Evolutionary conservation across 495 filamentous ascomycete genomes (phyloP).

Genomic region (Pseudomonodictys pantanalensis): DNA sequence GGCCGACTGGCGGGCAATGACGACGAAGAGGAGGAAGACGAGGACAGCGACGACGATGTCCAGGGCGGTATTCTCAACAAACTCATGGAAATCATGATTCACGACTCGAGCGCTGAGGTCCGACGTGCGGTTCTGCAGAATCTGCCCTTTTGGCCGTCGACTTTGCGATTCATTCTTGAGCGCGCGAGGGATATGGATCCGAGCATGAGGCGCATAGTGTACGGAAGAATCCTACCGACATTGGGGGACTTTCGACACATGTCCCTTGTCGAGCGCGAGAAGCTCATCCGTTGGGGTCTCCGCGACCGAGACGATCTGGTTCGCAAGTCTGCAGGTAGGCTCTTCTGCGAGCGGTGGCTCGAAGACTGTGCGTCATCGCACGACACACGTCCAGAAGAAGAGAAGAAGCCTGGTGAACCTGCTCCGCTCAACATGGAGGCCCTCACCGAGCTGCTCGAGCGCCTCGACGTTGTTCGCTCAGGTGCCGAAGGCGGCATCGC

Average conservation of each 20-base stretch:
- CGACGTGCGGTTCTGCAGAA: conserved; percentile 84
- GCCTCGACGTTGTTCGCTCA: conserved; percentile 88
- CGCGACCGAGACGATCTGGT: conserved; percentile 94
- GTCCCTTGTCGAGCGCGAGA: conserved; percentile 92
- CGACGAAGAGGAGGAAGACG: conserved; percentile 44
- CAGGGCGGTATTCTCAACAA: conserved; percentile 67
- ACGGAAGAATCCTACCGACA: conserved; percentile 80
- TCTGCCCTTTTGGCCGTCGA: conserved; percentile 72
- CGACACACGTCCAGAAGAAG: conserved; percentile 46
- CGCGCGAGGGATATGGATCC: conserved; percentile 85
- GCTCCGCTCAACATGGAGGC: conserved; percentile 66
- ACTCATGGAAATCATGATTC: conserved; percentile 87
- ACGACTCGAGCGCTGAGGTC: conserved; percentile 92
- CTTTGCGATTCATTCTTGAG: conserved; percentile 89
- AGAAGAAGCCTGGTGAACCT: conserved; percentile 38
- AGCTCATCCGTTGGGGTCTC: conserved; percentile 91
- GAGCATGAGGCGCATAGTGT: conserved; percentile 77
- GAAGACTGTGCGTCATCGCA: conserved; percentile 79
- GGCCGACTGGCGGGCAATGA: conserved; percentile 80
- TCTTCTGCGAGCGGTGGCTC: conserved; percentile 94
- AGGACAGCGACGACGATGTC: conserved; percentile 55
- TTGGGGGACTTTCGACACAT: conserved; percentile 95
- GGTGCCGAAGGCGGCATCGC: conserved; percentile 86
- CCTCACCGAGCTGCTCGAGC: conserved; percentile 85
- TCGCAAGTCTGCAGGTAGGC: conserved; percentile 79